phyloP scores from a whole-genome alignment of 2,329 filamentous ascomycete genomes.

The Pleomassaria siparia region DNA sequence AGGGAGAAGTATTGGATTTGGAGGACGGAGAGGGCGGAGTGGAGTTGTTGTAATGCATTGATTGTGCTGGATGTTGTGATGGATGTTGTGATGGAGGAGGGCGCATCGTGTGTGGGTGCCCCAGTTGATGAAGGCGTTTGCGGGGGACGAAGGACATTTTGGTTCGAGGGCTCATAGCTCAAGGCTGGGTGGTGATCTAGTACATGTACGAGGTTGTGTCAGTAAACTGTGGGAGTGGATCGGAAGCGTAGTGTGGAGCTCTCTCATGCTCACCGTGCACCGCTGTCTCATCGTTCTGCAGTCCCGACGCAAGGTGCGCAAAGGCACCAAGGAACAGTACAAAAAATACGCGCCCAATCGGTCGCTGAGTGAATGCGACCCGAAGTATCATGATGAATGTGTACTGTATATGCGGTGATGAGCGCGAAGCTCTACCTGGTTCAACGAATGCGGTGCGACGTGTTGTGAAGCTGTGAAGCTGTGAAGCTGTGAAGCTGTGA shows the following conservation, averaged over 20 bases:
- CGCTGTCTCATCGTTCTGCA: conserved; percentile 2
- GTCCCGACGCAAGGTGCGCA: conserved; percentile 9
- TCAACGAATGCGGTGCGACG: background rate
- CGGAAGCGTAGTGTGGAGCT: background rate
- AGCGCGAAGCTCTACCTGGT: background rate
- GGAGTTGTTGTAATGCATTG: conserved; percentile 38
- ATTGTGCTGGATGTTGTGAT: conserved; percentile 6
- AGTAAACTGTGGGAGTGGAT: background rate
- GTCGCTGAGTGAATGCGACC: conserved; percentile 9
- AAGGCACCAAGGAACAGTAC: conserved; percentile 9
- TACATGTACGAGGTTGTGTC: no score
- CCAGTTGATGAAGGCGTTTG: background rate
- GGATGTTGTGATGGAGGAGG: no score
- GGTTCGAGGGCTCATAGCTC: conserved; percentile 17
- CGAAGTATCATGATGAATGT: conserved; percentile 1
- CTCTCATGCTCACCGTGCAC: conserved; percentile 15
- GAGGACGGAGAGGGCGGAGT: conserved; percentile 69
- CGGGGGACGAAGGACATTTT: conserved; percentile 12
- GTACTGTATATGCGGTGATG: no score
- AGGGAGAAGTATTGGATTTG: conserved; percentile 76
- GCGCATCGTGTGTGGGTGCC: background rate
- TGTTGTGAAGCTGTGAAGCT: conserved; percentile 1
- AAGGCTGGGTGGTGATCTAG: conserved; percentile 14
- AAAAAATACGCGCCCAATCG: background rate
- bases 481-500: background rate